These are phyloP conservation scores for Lentinus brumalis DNA, from an alignment of 768 basidiomycete species.

Conservation along the genomic window DNA sequence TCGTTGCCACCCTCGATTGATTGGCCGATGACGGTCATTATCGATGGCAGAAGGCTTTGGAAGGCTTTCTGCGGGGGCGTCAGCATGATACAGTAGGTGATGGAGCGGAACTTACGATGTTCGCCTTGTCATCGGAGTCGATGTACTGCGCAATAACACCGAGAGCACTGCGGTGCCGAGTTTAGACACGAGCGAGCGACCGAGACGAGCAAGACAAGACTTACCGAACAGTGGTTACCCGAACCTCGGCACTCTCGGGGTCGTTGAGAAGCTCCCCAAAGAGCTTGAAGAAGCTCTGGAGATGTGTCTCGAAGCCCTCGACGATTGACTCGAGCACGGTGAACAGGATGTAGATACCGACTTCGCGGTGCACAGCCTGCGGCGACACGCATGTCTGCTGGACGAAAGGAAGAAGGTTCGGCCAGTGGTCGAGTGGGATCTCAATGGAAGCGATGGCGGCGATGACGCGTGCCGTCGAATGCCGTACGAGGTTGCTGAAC, in stretches of 20 bases:
- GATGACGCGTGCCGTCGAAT: conserved; percentile 89
- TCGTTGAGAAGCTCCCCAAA: conserved; percentile 75
- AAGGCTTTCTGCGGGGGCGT: conserved; percentile 65
- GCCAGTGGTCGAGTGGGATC: conserved; percentile 78
- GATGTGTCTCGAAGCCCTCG: conserved; percentile 82
- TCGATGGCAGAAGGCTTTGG: conserved; percentile 82
- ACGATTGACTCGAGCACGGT: conserved; percentile 91
- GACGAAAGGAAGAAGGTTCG: conserved; percentile 85
- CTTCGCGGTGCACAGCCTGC: conserved; percentile 80
- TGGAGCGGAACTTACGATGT: conserved; percentile 61
- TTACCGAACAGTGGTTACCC: conserved; percentile 85
- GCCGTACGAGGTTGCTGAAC: conserved; percentile 82
- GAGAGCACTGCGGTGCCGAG: conserved; percentile 57
- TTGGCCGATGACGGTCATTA: conserved; percentile 88
- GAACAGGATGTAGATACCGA: conserved; percentile 86
- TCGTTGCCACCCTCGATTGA: conserved; percentile 80
- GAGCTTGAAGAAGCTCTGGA: conserved; percentile 75
- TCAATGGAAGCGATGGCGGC: conserved; percentile 92
- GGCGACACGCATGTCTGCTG: conserved; percentile 73
- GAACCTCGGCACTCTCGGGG: conserved; percentile 85
- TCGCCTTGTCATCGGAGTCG: conserved; percentile 81
- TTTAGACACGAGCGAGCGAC: not conserved
- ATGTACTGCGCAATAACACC: conserved; percentile 94
- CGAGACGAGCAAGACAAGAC: conserved; percentile 13
- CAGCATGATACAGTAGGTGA: too few species aligned